A percentile compares a stretch with the other conserved stretches of the same genome.
Evolutionary conservation across 768 basidiomycete species (phyloP).

Genomic region (Mycena crocata): DNA sequence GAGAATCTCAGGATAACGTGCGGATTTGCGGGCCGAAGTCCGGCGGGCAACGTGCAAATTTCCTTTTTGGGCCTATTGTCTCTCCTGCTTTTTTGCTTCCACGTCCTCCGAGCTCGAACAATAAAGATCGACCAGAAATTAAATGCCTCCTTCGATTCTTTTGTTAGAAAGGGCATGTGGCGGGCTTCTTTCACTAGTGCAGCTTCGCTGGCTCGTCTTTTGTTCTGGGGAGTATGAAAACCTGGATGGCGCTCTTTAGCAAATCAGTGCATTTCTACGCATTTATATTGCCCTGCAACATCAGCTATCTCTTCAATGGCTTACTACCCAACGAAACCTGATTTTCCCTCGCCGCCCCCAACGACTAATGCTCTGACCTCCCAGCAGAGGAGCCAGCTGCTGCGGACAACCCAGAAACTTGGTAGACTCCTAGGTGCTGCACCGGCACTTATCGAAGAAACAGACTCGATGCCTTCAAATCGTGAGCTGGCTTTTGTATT

Average conservation of each 20-base stretch:
- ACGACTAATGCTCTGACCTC: constrained; percentile 67
- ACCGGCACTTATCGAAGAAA: constrained; percentile 64
- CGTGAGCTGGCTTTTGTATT: constrained; percentile 3
- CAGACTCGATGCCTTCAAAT: constrained; percentile 27
- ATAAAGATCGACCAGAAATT: constrained; percentile 2
- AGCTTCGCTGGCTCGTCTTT: constrained; percentile 14
- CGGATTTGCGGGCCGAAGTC: neutral
- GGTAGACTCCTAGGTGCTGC: constrained; percentile 68
- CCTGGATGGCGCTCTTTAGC: neutral
- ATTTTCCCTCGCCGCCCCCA: constrained; percentile 64
- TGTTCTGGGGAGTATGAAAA: constrained; percentile 24
- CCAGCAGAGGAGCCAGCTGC: constrained; percentile 64
- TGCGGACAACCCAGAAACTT: constrained; percentile 70
- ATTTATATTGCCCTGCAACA: neutral
- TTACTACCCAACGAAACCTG: constrained; percentile 45
- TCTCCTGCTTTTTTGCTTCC: neutral
- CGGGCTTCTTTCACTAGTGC: neutral
- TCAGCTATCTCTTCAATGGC: constrained; percentile 26
- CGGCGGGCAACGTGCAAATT: neutral
- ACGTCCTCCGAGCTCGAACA: constrained; percentile 1
- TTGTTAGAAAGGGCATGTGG: constrained; percentile 18
- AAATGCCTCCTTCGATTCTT: constrained; percentile 7
- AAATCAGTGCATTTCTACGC: constrained; percentile 9
- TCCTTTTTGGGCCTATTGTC: constrained; percentile 19
- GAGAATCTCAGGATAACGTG: too few species aligned